Percentiles rank a stretch among this genome's conserved stretches.
phyloP scores from a whole-genome alignment of 306 rosid species.

The Medicago arabica region DNA sequence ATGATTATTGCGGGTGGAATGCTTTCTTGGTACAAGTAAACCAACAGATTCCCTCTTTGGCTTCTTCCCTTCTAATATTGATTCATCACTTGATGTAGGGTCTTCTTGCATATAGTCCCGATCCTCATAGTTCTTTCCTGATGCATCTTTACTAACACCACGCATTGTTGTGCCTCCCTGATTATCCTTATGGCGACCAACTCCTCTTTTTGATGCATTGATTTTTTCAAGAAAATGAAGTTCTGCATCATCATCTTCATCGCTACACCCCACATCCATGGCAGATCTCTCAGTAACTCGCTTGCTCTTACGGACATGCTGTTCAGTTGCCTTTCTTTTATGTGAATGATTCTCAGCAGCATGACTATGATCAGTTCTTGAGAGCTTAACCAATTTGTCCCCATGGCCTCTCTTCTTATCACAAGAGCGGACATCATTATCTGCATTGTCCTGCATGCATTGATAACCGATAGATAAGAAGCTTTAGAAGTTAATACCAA shows the following conservation, averaged over 20 bases:
- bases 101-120: slow-evolving; percentile 49
- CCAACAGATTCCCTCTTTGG: slow-evolving; percentile 44
- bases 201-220: slow-evolving; percentile 28
- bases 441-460: slow-evolving; percentile 25
- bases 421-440: neutral
- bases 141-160: slow-evolving; percentile 1
- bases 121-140: slow-evolving; percentile 21
- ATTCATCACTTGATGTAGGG: slow-evolving; percentile 47
- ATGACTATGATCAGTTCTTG: neutral
- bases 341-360: slow-evolving; percentile 21
- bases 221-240: slow-evolving; percentile 33
- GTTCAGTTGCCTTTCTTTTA: neutral
- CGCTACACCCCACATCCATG: slow-evolving; percentile 27
- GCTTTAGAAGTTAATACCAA: neutral
- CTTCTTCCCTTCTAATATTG: slow-evolving; percentile 46
- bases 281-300: slow-evolving; percentile 5
- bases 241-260: slow-evolving; percentile 33
- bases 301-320: slow-evolving; percentile 23
- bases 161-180: slow-evolving; percentile 9
- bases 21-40: slow-evolving; percentile 22
- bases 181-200: slow-evolving; percentile 7
- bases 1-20: slow-evolving; percentile 42
- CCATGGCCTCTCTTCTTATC: slow-evolving; percentile 19
- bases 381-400: neutral
- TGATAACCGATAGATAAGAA: slow-evolving; percentile 18